Evolutionary conservation across 805 yeast genomes (phyloP).

Genomic region (Torulaspora delbrueckii): DNA sequence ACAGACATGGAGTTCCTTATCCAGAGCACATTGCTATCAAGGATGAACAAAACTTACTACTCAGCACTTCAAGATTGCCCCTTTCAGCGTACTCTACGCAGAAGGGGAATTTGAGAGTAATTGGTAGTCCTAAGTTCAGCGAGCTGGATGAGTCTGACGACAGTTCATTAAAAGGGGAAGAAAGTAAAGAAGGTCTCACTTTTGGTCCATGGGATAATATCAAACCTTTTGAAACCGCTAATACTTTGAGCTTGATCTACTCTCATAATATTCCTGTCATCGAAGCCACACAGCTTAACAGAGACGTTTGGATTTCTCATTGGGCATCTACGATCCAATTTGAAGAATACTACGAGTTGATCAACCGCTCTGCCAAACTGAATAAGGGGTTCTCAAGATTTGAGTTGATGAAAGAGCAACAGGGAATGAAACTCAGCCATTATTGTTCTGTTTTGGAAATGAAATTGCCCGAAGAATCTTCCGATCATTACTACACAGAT

Average conservation of each 20-base stretch:
- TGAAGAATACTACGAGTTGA: conserved; percentile 80
- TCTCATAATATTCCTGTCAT: conserved; percentile 62
- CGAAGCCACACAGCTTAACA: conserved; percentile 52
- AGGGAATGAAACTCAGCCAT: conserved; percentile 47
- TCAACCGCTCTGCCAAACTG: conserved; percentile 70
- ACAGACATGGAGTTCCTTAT: conserved; percentile 48
- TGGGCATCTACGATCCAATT: conserved; percentile 66
- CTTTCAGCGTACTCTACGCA: conserved; percentile 59
- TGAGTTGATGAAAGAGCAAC: conserved; percentile 61
- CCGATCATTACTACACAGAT: conserved; percentile 79
- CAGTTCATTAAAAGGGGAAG: conserved; percentile 36
- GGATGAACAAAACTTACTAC: conserved; percentile 56
- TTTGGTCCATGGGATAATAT: conserved; percentile 53
- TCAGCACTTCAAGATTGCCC: conserved; percentile 51
- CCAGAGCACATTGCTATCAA: conserved; percentile 60
- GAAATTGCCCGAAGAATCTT: conserved; percentile 45
- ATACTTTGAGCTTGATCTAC: conserved; percentile 54
- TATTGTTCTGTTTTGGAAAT: conserved; percentile 60
- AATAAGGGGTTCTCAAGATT: conserved; percentile 71
- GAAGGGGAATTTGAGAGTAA: conserved; percentile 43
- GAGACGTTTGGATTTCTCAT: conserved; percentile 88
- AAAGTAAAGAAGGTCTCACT: conserved; percentile 40
- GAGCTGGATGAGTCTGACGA: conserved; percentile 22
- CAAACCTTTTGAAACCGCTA: conserved; percentile 41
- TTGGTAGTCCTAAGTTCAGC: conserved; percentile 25